Conservation (phyloP, 2,329 filamentous ascomycete species). For the Lojkania enalia region DNA sequence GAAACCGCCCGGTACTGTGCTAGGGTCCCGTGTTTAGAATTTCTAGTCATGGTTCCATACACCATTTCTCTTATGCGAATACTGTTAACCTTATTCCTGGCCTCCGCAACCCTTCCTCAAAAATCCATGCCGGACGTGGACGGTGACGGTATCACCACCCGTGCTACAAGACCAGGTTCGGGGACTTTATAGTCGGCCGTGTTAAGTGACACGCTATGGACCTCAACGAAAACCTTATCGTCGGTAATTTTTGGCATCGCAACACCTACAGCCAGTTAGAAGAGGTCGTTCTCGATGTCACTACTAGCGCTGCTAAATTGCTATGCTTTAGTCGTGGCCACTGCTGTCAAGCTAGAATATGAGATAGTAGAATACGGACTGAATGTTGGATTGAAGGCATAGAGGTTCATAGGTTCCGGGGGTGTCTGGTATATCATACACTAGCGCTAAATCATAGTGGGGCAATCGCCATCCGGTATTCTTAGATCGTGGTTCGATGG, state of each 20-base stretch:
- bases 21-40: slow-evolving; percentile 40
- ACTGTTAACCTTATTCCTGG: slow-evolving; percentile 26
- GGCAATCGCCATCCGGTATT: no score
- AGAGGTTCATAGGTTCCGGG: no score
- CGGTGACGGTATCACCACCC: slow-evolving; percentile 44
- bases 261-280: slow-evolving; percentile 48
- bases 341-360: no score
- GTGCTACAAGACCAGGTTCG: slow-evolving; percentile 53
- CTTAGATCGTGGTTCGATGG: no score
- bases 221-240: slow-evolving; percentile 58
- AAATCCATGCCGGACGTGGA: slow-evolving; percentile 57
- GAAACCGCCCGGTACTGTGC: slow-evolving; percentile 43
- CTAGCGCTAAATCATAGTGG: no score
- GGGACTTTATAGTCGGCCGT: slow-evolving; percentile 67
- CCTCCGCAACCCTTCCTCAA: slow-evolving; percentile 53
- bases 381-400: no score
- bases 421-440: no score
- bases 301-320: slow-evolving; percentile 53
- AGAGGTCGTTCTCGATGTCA: slow-evolving; percentile 59
- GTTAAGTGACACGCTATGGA: slow-evolving; percentile 60
- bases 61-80: slow-evolving; percentile 46
- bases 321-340: slow-evolving; percentile 61
- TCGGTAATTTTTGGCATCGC: slow-evolving; percentile 46
- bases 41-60: slow-evolving; percentile 41
- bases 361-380: no score